These are phyloP conservation scores for Phenoliferia sp. DNA, from an alignment of 1,284 basidiomycete species.

Conservation along the genomic window DNA sequence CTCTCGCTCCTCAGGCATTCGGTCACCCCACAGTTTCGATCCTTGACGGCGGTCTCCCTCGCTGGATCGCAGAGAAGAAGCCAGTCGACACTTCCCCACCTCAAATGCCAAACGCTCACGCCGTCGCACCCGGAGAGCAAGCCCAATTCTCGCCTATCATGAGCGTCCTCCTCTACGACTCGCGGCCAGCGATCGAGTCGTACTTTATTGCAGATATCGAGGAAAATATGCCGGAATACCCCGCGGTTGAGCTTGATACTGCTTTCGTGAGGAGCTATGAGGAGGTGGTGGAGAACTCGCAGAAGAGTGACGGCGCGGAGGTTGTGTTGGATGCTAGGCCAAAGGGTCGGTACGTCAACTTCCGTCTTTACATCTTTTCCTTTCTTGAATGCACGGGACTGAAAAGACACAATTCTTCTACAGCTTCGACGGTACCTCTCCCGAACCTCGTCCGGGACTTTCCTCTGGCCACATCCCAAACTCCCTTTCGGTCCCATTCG, in stretches of 20 bases:
- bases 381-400: background rate
- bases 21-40: slow-evolving; percentile 75
- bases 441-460: slow-evolving; percentile 83
- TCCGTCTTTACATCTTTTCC: background rate
- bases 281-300: slow-evolving; percentile 70
- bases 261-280: slow-evolving; percentile 54
- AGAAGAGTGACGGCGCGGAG: slow-evolving; percentile 50
- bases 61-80: slow-evolving; percentile 70
- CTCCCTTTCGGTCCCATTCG: slow-evolving; percentile 81
- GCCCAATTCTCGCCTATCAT: slow-evolving; percentile 5
- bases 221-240: slow-evolving; percentile 29
- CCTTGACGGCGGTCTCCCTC: slow-evolving; percentile 80
- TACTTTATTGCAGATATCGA: slow-evolving; percentile 30
- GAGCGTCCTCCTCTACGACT: slow-evolving; percentile 18
- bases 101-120: slow-evolving; percentile 17
- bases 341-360: slow-evolving; percentile 56
- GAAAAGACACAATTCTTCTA: background rate
- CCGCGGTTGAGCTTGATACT: slow-evolving; percentile 12
- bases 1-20: slow-evolving; percentile 53
- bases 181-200: slow-evolving; percentile 17
- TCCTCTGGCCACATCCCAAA: slow-evolving; percentile 90
- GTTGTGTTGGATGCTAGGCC: slow-evolving; percentile 85
- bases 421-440: slow-evolving; percentile 58
- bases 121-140: background rate
- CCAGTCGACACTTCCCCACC: slow-evolving; percentile 49